Base-by-base conservation (phyloP, 2,329 filamentous ascomycete species). In the Aspergillus unguis region DNA sequence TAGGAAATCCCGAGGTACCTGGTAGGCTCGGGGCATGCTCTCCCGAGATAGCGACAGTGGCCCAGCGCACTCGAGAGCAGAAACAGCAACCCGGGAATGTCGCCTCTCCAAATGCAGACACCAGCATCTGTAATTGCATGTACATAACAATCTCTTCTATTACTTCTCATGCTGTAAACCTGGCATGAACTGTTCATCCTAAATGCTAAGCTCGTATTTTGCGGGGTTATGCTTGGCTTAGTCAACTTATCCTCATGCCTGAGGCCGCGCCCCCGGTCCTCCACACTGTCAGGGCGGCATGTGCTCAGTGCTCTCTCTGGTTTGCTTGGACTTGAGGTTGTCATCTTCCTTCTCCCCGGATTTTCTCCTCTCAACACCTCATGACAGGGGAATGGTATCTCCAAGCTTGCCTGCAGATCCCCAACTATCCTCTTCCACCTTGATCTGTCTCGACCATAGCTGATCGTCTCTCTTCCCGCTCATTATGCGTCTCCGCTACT, bases 401-500 rank as follows among this genome's bases (percentile, higher is more conserved):
- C 26, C 17, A 29, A 26, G 46, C 29, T 26, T 46, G 31, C 41
- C 45, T 27, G 37, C 46, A 3, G 33, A 17, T 53, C 50, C 45
- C 38, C 44, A 46, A 45, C 46, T 46, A 50, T 45, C 41, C 42
- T 42, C 36, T 9, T 32, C 6, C 23, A 31, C 23, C 40, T n/a
- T 26, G 32, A 50, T 41, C 42, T 33, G 52, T 38, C 38, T 43
- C 38, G 25, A 42, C 31, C 29, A 23, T 28, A n/a, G 26, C n/a
- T 28, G 49, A 52, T 46, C 49, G 29, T 31, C 11, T 11, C 29
- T 25, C 11, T 25, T 38, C 46, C 29, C n/a, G 38, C 32, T 35
- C 50, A 56, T 42, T 42, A 57, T 55, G 54, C 49, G 44, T 35
- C 48, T 25, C 46, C 38, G 46, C 49, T 52, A 46, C 37, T 53